Evolutionary conservation across 345 rosid genomes (phyloP), one percentile per base, ranked within the genome.

Genomic region (Aethionema arabicum): DNA sequence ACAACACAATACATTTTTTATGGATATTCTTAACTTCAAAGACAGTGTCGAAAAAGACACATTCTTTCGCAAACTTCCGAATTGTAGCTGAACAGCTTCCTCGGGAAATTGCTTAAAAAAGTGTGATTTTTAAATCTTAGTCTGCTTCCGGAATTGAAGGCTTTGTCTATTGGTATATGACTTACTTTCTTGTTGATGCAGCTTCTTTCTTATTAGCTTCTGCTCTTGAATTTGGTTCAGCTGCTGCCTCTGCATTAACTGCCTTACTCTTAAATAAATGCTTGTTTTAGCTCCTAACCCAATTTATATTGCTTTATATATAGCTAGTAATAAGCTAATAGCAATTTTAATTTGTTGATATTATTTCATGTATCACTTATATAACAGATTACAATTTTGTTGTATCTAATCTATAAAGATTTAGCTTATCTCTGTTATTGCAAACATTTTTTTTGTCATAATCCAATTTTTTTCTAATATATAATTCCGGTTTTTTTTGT

Each of bases 181-280:
- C 70, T 53, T 60, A 48, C 57, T 9, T 59, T 66, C 68, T 76
- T 76, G 47, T 72, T 77, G 68, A 27, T 78, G 67, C 88, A 93
- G 99, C 73, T 93, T 66, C 96, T 93, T 84, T 96, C 99, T 73
- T 93, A 67, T 80, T 93, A 82, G 96, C 99, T 56, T 93, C 97
- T 78, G 77, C 96, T 65, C 92, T 93, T 73, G 97, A 93, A 80
- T 93, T 82, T 85, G 97, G 99, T 69, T 93, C 97, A 42, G 99
- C 97, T 69, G 85, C 85, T 63, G 96, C 99, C 69, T 88, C 89
- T 69, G 96, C 97, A 61, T 76, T 93, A 80, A 82, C 90, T 46
- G 88, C 97, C 30, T 65, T 93, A 58, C 97, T 82, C 99, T 93
- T 37, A 93, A 93, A 66, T 90, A 97, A 33, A 90, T 93, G 96